Conservation (phyloP, 257 asterid species). For the Nicotiana tabacum region DNA sequence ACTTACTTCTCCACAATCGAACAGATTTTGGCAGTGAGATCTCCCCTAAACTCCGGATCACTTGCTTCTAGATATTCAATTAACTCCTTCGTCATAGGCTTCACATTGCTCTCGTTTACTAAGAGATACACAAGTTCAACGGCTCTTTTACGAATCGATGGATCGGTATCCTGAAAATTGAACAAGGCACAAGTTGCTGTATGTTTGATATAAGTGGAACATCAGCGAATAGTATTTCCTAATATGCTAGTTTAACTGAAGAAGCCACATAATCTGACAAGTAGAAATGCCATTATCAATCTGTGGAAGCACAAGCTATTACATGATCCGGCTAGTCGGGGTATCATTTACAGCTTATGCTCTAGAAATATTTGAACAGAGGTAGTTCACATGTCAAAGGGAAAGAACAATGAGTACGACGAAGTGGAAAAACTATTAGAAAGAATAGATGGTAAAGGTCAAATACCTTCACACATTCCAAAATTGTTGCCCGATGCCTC, state of each 20-base stretch:
- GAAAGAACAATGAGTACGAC: background rate
- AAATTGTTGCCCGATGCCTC: slow-evolving; percentile 93
- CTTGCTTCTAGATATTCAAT: slow-evolving; percentile 84
- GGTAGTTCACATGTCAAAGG: background rate
- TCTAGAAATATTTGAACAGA: background rate
- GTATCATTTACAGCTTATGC: background rate
- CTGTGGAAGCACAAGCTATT: slow-evolving; percentile 3
- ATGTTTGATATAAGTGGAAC: background rate
- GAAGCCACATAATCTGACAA: background rate
- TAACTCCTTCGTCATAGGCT: slow-evolving; percentile 82
- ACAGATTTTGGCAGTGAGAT: slow-evolving; percentile 90
- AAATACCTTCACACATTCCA: slow-evolving; percentile 95
- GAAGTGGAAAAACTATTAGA: background rate
- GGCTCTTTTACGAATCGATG: slow-evolving; percentile 97
- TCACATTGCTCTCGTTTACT: slow-evolving; percentile 82
- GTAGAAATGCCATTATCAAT: background rate
- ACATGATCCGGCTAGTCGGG: background rate
- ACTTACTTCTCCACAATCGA: slow-evolving; percentile 97
- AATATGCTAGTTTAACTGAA: background rate
- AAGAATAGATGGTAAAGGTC: background rate
- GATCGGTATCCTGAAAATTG: slow-evolving; percentile 86
- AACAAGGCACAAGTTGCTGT: slow-evolving; percentile 16
- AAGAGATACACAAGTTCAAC: slow-evolving; percentile 92
- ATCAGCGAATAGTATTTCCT: background rate
- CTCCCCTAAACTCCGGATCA: slow-evolving; percentile 89